Evolutionary conservation across 2,329 filamentous ascomycete species (phyloP).

Genomic region (Colletotrichum ledebouriae): DNA sequence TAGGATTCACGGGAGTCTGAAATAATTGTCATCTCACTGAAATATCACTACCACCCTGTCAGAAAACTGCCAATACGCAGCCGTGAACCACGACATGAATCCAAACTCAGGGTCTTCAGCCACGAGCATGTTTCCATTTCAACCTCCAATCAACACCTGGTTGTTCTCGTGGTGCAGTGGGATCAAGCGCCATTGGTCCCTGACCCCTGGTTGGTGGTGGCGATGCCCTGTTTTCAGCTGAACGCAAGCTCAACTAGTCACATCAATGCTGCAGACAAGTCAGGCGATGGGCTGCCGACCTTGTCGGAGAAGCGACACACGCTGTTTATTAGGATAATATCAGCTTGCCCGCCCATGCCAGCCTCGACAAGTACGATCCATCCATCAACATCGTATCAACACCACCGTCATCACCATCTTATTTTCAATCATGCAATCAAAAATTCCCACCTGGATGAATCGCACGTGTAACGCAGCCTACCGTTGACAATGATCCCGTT

Average conservation of each 20-base stretch:
- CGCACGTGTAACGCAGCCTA: neutral
- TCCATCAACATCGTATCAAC: too few species aligned
- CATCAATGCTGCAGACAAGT: neutral
- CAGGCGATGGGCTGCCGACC: too few species aligned
- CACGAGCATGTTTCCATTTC: neutral
- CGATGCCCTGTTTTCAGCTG: constrained; percentile 33
- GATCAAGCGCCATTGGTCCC: constrained; percentile 16
- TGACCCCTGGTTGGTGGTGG: constrained; percentile 25
- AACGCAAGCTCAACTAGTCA: constrained; percentile 17
- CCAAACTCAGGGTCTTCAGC: too few species aligned
- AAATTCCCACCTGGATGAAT: neutral
- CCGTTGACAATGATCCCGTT: constrained; percentile 2
- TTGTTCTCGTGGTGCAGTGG: constrained; percentile 14
- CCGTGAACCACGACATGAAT: too few species aligned
- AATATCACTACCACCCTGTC: too few species aligned
- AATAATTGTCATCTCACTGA: too few species aligned
- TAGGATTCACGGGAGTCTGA: too few species aligned
- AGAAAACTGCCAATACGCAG: too few species aligned
- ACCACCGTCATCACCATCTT: neutral
- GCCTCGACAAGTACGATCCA: too few species aligned
- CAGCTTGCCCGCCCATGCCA: too few species aligned
- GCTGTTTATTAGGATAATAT: neutral
- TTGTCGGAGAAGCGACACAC: too few species aligned
- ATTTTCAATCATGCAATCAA: neutral
- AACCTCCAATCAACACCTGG: neutral